Conservation (phyloP, 805 yeast genomes). For the Yarrowia hollandica region DNA sequence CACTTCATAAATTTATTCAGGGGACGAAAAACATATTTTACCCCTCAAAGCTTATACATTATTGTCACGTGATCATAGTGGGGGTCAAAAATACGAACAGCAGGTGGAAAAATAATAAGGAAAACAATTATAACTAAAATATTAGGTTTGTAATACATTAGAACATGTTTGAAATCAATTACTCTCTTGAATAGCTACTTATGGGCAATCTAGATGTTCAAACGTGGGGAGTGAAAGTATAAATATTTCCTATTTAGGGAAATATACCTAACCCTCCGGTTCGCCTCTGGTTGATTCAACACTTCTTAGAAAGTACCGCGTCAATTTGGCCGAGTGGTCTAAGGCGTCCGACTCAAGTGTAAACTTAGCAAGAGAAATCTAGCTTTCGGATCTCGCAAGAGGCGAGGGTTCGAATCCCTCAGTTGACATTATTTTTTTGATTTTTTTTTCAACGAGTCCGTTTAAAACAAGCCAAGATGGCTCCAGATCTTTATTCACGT, state of each 20-base stretch:
- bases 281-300: neutral
- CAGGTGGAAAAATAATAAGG: no score
- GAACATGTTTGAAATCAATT: neutral
- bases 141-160: neutral
- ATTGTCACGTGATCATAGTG: neutral
- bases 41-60: neutral
- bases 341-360: conserved; percentile 33
- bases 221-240: neutral
- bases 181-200: no score
- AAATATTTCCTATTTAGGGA: neutral
- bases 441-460: neutral
- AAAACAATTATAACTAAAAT: no score
- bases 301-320: neutral
- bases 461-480: no score
- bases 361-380: conserved; percentile 16
- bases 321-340: conserved; percentile 33
- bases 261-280: neutral
- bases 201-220: neutral
- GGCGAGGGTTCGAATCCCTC: conserved; percentile 32
- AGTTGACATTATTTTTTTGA: conserved; percentile 24
- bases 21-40: no score
- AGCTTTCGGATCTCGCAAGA: conserved; percentile 33
- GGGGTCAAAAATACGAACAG: neutral
- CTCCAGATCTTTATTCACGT: no score
- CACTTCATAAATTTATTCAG: no score